These are phyloP conservation scores for Zasmidium cellare DNA, from an alignment of 2,329 filamentous ascomycete genomes.

Conservation along the genomic window DNA sequence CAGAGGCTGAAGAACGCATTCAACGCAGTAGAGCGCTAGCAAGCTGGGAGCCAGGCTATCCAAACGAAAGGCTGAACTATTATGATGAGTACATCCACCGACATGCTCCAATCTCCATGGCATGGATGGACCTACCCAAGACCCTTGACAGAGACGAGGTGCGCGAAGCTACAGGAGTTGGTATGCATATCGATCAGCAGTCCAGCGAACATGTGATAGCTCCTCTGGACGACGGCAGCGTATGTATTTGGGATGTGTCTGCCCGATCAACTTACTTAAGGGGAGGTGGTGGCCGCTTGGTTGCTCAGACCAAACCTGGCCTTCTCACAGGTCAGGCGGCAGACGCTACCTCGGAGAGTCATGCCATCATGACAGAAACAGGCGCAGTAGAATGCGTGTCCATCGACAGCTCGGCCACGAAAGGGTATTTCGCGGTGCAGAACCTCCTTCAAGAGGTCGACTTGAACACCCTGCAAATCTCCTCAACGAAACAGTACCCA, in stretches of 20 bases:
- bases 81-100: constrained; percentile 88
- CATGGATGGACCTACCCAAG: constrained; percentile 71
- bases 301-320: constrained; percentile 65
- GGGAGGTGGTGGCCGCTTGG: constrained; percentile 55
- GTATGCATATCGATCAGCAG: constrained; percentile 58
- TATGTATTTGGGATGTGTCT: constrained; percentile 75
- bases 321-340: constrained; percentile 63
- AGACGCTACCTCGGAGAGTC: constrained; percentile 45
- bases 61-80: constrained; percentile 73
- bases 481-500: constrained; percentile 71
- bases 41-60: constrained; percentile 81
- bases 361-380: constrained; percentile 67
- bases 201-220: constrained; percentile 66
- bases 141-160: constrained; percentile 43
- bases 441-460: constrained; percentile 80
- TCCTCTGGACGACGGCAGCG: constrained; percentile 80
- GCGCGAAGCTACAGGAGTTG: constrained; percentile 72
- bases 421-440: constrained; percentile 78
- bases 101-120: constrained; percentile 69
- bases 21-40: constrained; percentile 59
- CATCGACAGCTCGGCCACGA: constrained; percentile 66
- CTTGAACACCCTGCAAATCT: constrained; percentile 67
- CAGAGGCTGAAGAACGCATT: constrained; percentile 16
- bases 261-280: constrained; percentile 18
- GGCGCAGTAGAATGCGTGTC: constrained; percentile 78